Base-by-base conservation (phyloP, 108 stramenopile species). In the Discostella stelligeroides region DNA sequence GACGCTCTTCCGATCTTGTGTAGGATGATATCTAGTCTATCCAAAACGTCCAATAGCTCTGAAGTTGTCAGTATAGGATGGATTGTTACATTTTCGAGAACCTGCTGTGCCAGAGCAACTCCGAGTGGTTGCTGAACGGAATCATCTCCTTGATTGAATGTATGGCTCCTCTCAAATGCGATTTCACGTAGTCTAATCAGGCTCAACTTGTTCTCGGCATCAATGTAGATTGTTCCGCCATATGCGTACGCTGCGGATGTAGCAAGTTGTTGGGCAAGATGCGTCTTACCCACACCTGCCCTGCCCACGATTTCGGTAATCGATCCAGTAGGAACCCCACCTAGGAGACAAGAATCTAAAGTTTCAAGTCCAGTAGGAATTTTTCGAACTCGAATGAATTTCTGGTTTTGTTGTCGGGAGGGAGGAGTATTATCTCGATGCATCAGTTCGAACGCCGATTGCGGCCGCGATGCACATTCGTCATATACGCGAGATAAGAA, bases 231-330 rank as follows among this genome's bases (percentile, higher is more conserved):
- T 14, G 80, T 34, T 18, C 89, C 89, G 38, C 85, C 85, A 20
- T 75, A 72, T 2, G 68, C 61, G 29, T 51, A 82, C 21, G 89
- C 89, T n/a, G 91, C 90, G 50, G 71, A 53, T 6, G 90, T 57
- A 43, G 82, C 80, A 17, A 95, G 70, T 68, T 92, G 91, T 48
- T 90, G 74, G 25, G 85, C 85, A 24, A 92, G 66, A 45, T 92
- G 91, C 6, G 91, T 91, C 75, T 95, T 95, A 14, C 94, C 91
- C 1, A 72, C 79, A 17, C 91, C 90, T 8, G 94, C 85, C 40
- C 77, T 45, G 17, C 94, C 94, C 1, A 88, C 84, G 17, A 95
- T 10, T 73, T 95, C 94, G 37, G 88, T 82, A 17, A 95, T 63
- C 41, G 80, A 80, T 3, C 84, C 81, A 12, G 87, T 37, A 1